Percentiles rank a stretch among this genome's conserved stretches.
Conservation (phyloP, 176 grass and related monocot genomes). For the Triticum turgidum region DNA sequence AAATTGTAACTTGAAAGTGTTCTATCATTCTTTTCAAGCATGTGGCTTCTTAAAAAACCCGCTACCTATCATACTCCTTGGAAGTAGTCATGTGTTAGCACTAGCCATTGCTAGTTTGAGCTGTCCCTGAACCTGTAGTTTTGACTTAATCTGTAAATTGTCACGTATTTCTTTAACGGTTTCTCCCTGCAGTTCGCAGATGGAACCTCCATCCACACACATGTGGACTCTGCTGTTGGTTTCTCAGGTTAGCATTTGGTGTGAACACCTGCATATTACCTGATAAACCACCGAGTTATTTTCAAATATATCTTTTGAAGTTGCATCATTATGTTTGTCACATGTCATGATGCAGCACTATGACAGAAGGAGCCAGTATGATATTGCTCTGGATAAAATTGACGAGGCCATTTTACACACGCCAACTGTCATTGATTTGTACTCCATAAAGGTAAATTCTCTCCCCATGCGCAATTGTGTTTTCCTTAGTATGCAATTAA, state of each 20-base stretch:
- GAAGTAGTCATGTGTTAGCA: neutral
- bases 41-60: neutral
- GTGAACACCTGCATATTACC: conserved; percentile 18
- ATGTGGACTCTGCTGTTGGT: conserved; percentile 93
- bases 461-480: neutral
- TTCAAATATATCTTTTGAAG: conserved; percentile 17
- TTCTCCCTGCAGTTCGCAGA: conserved; percentile 56
- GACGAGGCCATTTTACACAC: conserved; percentile 92
- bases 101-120: neutral
- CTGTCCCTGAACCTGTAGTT: neutral
- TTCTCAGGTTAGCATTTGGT: conserved; percentile 77
- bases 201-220: conserved; percentile 89
- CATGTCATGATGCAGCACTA: conserved; percentile 75
- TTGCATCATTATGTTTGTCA: conserved; percentile 13
- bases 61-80: neutral
- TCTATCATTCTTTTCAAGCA: neutral
- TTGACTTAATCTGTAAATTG: conserved; percentile 14
- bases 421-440: conserved; percentile 98
- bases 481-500: neutral
- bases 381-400: conserved; percentile 81
- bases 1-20: conserved; percentile 2
- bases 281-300: conserved; percentile 6
- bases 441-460: conserved; percentile 74
- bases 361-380: conserved; percentile 82
- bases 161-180: neutral